Base-by-base conservation (phyloP, 2,329 filamentous ascomycete genomes). In the Pseudonectria buxi region DNA sequence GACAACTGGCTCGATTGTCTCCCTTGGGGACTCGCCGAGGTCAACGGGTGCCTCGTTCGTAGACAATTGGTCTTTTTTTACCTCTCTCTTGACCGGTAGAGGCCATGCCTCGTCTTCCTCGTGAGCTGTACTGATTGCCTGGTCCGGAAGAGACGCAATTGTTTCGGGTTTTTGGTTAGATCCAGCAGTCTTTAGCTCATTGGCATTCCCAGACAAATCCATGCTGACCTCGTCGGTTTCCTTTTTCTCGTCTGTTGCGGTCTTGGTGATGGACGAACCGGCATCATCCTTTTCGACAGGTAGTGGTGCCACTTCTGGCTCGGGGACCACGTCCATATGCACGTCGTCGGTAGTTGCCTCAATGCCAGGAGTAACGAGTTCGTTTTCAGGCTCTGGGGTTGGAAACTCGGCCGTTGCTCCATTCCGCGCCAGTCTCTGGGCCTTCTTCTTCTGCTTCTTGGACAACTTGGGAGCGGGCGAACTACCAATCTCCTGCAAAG, bases 401-500 rank as follows among this genome's bases (percentile, higher is more conserved):
- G 38, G 34, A 14, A 30, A 18, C 14, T 40, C 29, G 13, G 33
- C 30, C 11, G 36, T 30, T 13, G 43, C 45, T 10, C 36, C 32
- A 36, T 45, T 36, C 10, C 41, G 40, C 14, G 50, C 55, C 26
- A 55, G 43, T 30, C 58, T 61, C 44, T 59, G 57, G 9, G 53
- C 52, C 42, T 59, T 59, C 36, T 59, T 63, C 44, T 58, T 62
- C 28, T 63, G 52, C 36, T 62, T 58, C 39, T 56, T 60, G 13
- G 47, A 47, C 38, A 50, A 53, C 38, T 56, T 55, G 4, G 41
- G 28, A 12, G 42, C 16, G 13, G 14, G 22, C 32, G 34, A 40
- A 13, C 40, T 36, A 4, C 47, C 41, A 14, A 26, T 16, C 14
- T 46, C 35, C 22, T 35, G 33, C 9, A 31, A 24, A 4, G 26